phyloP scores from a whole-genome alignment of 257 asterid species.

The Capsicum rhomboideum region DNA sequence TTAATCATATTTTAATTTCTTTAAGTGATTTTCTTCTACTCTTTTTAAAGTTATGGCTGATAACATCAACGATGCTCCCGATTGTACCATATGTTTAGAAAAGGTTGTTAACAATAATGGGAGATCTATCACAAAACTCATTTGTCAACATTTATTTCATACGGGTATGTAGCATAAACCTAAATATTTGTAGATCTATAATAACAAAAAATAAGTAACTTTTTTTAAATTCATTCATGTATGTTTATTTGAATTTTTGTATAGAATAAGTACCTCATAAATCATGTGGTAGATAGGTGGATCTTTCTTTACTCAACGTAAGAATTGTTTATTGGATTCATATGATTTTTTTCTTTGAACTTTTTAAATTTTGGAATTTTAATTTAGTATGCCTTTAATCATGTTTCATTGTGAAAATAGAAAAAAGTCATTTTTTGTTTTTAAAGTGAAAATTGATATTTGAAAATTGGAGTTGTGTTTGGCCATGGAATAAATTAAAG shows the following conservation, averaged over 20 bases:
- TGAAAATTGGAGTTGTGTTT: too few species aligned
- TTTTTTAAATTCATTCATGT: background rate
- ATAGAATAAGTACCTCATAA: background rate
- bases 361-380: too few species aligned
- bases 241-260: background rate
- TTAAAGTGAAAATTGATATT: too few species aligned
- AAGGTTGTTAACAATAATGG: background rate
- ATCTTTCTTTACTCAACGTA: background rate
- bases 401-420: too few species aligned
- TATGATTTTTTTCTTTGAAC: too few species aligned
- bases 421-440: too few species aligned
- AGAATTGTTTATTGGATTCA: too few species aligned
- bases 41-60: background rate
- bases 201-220: background rate
- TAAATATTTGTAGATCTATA: background rate
- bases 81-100: background rate
- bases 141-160: background rate
- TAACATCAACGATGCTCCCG: background rate
- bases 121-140: background rate
- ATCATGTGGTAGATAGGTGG: background rate
- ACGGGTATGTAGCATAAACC: background rate
- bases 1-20: too few species aligned
- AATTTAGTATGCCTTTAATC: too few species aligned
- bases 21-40: too few species aligned
- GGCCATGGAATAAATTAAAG: too few species aligned